phyloP scores from a whole-genome alignment of 2,329 filamentous ascomycete species.

The Volutella citrinella region DNA sequence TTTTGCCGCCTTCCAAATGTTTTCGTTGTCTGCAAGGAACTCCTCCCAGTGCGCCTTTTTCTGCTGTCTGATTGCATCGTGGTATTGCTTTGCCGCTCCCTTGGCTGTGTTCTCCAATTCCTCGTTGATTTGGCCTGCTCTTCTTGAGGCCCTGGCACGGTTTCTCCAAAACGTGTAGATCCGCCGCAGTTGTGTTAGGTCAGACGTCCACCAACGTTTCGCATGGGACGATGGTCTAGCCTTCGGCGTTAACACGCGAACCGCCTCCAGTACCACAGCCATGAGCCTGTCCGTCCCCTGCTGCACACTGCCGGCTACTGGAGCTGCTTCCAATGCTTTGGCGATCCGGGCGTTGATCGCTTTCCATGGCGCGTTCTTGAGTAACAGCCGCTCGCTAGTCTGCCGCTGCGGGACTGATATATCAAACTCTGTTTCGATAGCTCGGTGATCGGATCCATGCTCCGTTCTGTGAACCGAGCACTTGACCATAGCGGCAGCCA shows the following conservation, averaged over 20 bases:
- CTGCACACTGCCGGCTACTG: slow-evolving; percentile 2
- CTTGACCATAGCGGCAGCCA: slow-evolving; percentile 13
- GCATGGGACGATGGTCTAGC: slow-evolving; percentile 10
- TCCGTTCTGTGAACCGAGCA: slow-evolving; percentile 16
- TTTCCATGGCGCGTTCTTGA: slow-evolving; percentile 22
- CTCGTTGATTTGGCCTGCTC: not conserved
- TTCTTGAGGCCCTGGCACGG: slow-evolving; percentile 2
- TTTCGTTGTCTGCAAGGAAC: slow-evolving; percentile 24
- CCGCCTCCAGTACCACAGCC: slow-evolving; percentile 10
- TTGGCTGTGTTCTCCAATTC: slow-evolving; percentile 4
- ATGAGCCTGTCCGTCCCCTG: slow-evolving; percentile 8
- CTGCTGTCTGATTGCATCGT: slow-evolving; percentile 18
- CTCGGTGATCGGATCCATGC: slow-evolving; percentile 27
- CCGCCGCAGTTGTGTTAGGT: slow-evolving; percentile 7
- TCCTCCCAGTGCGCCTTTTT: slow-evolving; percentile 23
- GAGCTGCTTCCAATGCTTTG: not conserved
- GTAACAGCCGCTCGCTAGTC: slow-evolving; percentile 13
- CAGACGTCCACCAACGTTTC: slow-evolving; percentile 10
- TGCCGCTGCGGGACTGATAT: slow-evolving; percentile 5
- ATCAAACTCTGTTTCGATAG: slow-evolving; percentile 30
- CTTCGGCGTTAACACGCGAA: slow-evolving; percentile 7
- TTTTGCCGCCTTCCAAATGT: slow-evolving; percentile 24
- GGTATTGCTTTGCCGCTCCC: slow-evolving; percentile 3
- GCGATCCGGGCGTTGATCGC: slow-evolving; percentile 5
- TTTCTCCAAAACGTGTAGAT: slow-evolving; percentile 13